phyloP scores from a whole-genome alignment of 257 asterid species.

The Thymus quinquecostatus region DNA sequence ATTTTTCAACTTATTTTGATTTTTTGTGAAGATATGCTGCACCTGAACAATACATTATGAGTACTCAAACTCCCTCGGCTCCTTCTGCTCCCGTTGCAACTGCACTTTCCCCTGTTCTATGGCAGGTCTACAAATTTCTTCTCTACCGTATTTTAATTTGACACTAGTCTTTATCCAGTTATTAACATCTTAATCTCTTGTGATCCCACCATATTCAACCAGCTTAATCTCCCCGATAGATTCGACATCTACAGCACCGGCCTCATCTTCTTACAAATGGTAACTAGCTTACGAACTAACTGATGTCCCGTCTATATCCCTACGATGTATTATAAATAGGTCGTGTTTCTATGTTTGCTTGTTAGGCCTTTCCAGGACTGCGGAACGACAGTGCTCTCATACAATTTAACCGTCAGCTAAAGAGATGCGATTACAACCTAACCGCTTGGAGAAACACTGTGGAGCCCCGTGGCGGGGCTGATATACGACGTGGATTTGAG shows the following conservation, averaged over 20 bases:
- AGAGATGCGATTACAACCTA: conserved; percentile 79
- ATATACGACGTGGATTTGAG: conserved; percentile 82
- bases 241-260: conserved; percentile 91
- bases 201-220: conserved; percentile 33
- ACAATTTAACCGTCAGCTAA: conserved; percentile 86
- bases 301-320: no score
- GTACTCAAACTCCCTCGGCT: conserved; percentile 98
- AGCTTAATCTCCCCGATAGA: conserved; percentile 94
- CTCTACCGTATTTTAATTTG: background rate
- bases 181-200: conserved; percentile 21
- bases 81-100: conserved; percentile 97
- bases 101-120: conserved; percentile 93
- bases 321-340: no score
- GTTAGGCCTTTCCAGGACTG: conserved; percentile 77
- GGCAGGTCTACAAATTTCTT: conserved; percentile 68
- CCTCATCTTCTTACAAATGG: conserved; percentile 92
- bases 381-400: conserved; percentile 76
- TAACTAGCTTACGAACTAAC: conserved; percentile 31
- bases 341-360: background rate
- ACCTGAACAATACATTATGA: conserved; percentile 99
- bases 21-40: conserved; percentile 75
- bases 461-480: conserved; percentile 82
- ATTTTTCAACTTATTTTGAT: conserved; percentile 8
- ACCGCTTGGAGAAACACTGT: conserved; percentile 74
- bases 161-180: background rate